Conservation (phyloP, 257 asterid genomes). For the Anisodus acutangulus region DNA sequence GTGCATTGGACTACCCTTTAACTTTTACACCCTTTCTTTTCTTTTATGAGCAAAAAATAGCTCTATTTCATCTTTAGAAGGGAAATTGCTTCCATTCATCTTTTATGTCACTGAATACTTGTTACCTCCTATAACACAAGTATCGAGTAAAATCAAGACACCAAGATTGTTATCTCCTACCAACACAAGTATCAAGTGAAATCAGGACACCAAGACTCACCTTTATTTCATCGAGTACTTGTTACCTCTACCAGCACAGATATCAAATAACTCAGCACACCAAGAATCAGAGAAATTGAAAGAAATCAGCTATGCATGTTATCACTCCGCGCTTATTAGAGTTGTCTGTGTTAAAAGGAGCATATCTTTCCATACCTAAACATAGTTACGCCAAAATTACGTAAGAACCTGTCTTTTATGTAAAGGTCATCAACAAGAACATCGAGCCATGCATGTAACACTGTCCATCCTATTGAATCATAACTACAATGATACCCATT, state of each 20-base stretch:
- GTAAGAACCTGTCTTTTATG: background rate
- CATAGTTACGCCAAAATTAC: background rate
- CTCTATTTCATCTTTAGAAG: no score
- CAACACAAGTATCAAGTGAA: no score
- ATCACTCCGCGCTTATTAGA: no score
- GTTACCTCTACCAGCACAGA: background rate
- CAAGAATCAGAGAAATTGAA: background rate
- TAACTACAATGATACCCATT: background rate
- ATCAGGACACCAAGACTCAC: no score
- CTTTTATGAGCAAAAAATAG: no score
- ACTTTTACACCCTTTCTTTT: no score
- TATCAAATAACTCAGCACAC: no score
- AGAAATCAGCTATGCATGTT: no score
- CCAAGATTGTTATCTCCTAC: no score
- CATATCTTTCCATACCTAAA: background rate
- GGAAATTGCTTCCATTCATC: no score
- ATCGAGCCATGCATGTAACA: background rate
- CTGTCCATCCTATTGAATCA: background rate
- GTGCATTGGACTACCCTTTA: no score
- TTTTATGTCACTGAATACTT: background rate
- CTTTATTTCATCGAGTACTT: background rate
- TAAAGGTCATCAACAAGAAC: background rate
- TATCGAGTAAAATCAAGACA: no score
- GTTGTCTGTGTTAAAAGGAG: background rate
- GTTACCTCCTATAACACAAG: background rate